phyloP scores from a whole-genome alignment of 352 stramenopile species.

The Phytophthora litchii region DNA sequence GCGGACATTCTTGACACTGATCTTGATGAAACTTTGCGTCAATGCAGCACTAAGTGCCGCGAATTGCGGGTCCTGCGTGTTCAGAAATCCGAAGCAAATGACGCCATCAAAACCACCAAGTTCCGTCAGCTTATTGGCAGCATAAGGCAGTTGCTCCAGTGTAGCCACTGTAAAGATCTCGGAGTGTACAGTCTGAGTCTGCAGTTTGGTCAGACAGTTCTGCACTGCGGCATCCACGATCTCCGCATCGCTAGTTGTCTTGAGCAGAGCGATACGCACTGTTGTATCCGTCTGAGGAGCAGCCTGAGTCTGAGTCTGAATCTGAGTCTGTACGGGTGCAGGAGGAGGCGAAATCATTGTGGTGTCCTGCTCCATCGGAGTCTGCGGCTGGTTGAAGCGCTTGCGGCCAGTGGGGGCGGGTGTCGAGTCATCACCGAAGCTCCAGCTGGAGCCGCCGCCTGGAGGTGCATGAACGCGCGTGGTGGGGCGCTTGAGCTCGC shows the following conservation, averaged over 20 bases:
- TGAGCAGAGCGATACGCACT: constrained; percentile 74
- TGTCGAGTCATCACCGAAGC: constrained; percentile 53
- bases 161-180: constrained; percentile 77
- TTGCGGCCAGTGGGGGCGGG: constrained; percentile 26
- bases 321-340: constrained; percentile 32
- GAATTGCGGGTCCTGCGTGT: constrained; percentile 68
- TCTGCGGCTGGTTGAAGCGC: constrained; percentile 24
- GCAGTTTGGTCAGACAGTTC: constrained; percentile 55
- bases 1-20: constrained; percentile 83
- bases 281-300: constrained; percentile 24
- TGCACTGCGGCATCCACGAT: constrained; percentile 69
- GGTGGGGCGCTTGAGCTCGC: constrained; percentile 79
- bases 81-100: constrained; percentile 83
- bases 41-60: constrained; percentile 56
- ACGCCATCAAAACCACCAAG: constrained; percentile 73
- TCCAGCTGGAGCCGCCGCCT: constrained; percentile 78
- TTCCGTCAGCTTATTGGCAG: constrained; percentile 80
- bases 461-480: constrained; percentile 82
- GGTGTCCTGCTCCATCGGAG: constrained; percentile 8
- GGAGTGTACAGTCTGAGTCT: constrained; percentile 33
- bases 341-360: constrained; percentile 31
- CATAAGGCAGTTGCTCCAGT: constrained; percentile 80
- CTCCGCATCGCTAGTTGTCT: constrained; percentile 74
- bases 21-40: constrained; percentile 82
- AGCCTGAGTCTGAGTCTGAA: constrained; percentile 24